These are phyloP conservation scores for Naganishia vaughanmartiniae DNA, from an alignment of 768 basidiomycete genomes.

Conservation along the genomic window DNA sequence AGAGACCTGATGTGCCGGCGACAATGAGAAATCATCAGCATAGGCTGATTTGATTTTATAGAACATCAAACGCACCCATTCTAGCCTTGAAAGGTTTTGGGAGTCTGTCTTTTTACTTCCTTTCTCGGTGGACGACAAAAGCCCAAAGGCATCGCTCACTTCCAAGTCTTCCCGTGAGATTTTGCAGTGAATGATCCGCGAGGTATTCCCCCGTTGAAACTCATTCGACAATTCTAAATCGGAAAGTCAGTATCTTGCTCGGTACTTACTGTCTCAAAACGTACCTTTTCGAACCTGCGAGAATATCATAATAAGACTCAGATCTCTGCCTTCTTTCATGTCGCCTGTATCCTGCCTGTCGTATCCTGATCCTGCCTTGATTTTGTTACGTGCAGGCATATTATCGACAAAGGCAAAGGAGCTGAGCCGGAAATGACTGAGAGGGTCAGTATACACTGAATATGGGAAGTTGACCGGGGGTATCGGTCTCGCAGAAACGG, in stretches of 20 bases:
- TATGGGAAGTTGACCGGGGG: constrained; percentile 19
- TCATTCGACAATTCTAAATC: neutral
- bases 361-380: neutral
- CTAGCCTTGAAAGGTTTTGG: constrained; percentile 4
- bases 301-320: constrained; percentile 7
- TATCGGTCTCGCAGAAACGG: constrained; percentile 20
- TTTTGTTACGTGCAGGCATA: neutral
- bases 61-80: constrained; percentile 13
- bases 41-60: neutral
- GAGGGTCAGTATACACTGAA: neutral
- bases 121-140: neutral
- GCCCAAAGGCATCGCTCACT: constrained; percentile 23
- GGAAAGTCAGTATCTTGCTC: neutral
- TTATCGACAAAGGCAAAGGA: constrained; percentile 11
- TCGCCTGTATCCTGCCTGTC: neutral
- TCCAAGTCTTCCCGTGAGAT: constrained; percentile 7
- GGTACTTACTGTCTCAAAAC: neutral
- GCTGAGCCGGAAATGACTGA: neutral
- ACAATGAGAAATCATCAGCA: neutral
- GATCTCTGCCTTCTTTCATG: constrained; percentile 14
- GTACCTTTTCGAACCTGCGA: neutral
- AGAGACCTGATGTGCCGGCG: neutral
- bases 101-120: constrained; percentile 7
- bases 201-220: neutral
- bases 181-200: constrained; percentile 7